Evolutionary conservation across 805 yeast genomes (phyloP), one percentile per base, ranked within the genome.

Genomic region (Groenewaldozyma tartarivorans): DNA sequence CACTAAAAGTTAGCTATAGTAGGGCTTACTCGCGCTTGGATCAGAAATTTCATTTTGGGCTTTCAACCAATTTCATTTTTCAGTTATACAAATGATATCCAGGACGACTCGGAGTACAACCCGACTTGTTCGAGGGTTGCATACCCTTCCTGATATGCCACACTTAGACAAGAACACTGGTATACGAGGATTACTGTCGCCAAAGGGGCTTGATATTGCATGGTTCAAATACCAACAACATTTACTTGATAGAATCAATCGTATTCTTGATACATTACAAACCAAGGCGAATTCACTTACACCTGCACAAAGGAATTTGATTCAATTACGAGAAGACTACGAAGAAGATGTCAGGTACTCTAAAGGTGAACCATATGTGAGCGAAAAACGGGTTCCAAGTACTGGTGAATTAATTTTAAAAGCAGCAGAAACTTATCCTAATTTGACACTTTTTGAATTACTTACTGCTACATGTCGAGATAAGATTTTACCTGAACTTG

Each of bases 191-290:
- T 62, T 86, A 34, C 76, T 75, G 63, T 65, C 81, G 3, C 52
- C 77, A 1, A 56, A 69, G 43, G 95, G 88, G 20, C 82, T 79
- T 58, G 67, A 80, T 45, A 61, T 72, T 5, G 82, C 88, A 1
- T 90, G 96, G 96, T 64, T 62, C 17, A 80, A 87, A 44, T 81
- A 85, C 62, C 98, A 90, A 63, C 68, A 67, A 44, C 75, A 66
- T 49, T 46, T 56, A 33, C 35, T 60, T 24, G 51, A 51, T 44
- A 45, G 52, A 39, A 47, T 61, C 41, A 61, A 61, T 49, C 33
- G 39, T 20, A 47, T 47, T 24, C 13, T 24, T 7, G 29, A 24
- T 24, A 24, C 7, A 24, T 24, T 24, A 24, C 29, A 24, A 27
- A 40, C 45, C 34, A 33, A 43, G 18, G 46, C 34, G 29, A 40